Conservation (phyloP, 1,284 basidiomycete genomes). For the Heterobasidion annosum region DNA sequence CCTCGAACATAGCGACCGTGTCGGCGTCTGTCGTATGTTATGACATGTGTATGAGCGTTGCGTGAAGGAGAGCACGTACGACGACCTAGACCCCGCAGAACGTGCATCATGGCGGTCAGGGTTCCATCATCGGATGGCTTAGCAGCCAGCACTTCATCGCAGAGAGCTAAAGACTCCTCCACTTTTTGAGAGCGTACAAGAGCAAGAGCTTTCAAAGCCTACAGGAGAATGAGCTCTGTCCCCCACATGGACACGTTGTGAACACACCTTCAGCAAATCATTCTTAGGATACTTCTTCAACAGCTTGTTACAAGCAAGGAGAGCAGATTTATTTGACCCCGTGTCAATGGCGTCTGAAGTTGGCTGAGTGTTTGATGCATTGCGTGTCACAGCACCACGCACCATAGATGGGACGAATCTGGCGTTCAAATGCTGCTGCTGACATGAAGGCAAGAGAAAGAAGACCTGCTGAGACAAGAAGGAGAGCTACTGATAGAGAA, state of each 20-base stretch:
- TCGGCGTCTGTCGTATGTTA: conserved; percentile 46
- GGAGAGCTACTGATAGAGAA: not conserved
- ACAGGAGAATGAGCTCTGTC: not conserved
- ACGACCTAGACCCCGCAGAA: conserved; percentile 66
- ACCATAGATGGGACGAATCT: conserved; percentile 78
- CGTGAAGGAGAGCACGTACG: conserved; percentile 36
- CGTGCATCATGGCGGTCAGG: conserved; percentile 73
- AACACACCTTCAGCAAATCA: conserved; percentile 59
- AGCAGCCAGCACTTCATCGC: conserved; percentile 64
- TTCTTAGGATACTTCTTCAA: conserved; percentile 74
- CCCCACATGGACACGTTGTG: not conserved
- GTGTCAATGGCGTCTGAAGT: conserved; percentile 72
- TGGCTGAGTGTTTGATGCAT: not conserved
- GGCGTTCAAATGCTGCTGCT: conserved; percentile 55
- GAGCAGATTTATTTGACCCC: conserved; percentile 75
- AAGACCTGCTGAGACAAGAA: not conserved
- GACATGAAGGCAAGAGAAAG: conserved; percentile 20
- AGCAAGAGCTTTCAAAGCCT: conserved; percentile 81
- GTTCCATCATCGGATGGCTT: conserved; percentile 65
- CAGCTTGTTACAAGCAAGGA: conserved; percentile 76
- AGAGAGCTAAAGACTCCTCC: conserved; percentile 71
- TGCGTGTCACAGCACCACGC: conserved; percentile 12
- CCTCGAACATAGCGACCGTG: conserved; percentile 72
- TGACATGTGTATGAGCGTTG: not conserved
- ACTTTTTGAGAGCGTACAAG: conserved; percentile 75